Evolutionary conservation across 768 basidiomycete genomes (phyloP), one percentile per base, ranked within the genome.

Genomic region (Mycena latifolia): DNA sequence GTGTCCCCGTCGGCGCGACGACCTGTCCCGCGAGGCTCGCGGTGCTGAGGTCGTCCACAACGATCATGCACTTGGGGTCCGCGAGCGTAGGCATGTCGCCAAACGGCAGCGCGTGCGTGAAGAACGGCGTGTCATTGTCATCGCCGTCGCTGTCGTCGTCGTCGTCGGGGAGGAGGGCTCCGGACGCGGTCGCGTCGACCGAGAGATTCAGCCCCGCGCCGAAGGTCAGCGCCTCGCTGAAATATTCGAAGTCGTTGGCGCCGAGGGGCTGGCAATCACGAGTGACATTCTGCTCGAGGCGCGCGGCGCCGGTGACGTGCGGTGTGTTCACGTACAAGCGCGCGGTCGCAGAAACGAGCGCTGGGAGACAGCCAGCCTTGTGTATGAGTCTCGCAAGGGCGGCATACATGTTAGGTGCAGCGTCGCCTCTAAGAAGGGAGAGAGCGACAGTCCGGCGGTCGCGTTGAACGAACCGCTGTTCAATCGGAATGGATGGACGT

Each of bases 401-500:
- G 55, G 37, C 25, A 41, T 37, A 37, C 37, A 7, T 10, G 37
- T 37, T 14, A 52, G 25, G 0, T 35, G 5, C 1, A 66, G 20
- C 15, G 41, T 48, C 1, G 66, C 66, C 18, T 62, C 48, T 9
- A 67, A 14, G 55, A 67, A 67, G 66, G 66, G 5, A n/a, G 66
- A 62, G 17, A 67, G 66, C 2, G 66, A 52, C 1, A 67, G 8
- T 2, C 53, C 55, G 4, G 55, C 66, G 7, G 48, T 47, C 20
- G 29, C 41, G 1, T 31, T 28, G 24, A 67, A 55, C 27, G 60
- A 58, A 2, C 66, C 66, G n/a, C 48, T 53, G 45, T 67, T 67
- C 31, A 67, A 47, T 25, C 61, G 31, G 55, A 67, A 67, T 2
- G 66, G 66, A 53, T 62, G 66, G 29, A 58, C n/a, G n/a, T 67